phyloP scores from a whole-genome alignment of 2,329 filamentous ascomycete genomes.

The Verticillium dahliae region DNA sequence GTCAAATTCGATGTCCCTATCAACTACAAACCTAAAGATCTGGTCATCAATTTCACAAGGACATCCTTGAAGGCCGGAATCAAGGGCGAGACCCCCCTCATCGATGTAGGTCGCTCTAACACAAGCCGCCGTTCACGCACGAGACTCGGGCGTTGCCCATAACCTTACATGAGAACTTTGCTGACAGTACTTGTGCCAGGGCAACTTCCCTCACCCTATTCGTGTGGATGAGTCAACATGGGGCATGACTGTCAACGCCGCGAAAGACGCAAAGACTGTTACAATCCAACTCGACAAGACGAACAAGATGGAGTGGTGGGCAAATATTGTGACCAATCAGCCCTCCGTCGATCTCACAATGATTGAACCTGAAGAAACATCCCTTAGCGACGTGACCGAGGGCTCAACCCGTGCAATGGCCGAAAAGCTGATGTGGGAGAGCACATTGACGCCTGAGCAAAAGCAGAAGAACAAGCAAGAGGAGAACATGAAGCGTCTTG shows the following conservation, averaged over 20 bases:
- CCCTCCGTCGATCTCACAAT: conserved; percentile 93
- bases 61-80: conserved; percentile 70
- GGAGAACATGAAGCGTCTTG: conserved; percentile 87
- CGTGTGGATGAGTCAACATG: conserved; percentile 85
- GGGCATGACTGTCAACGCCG: conserved; percentile 69
- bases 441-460: conserved; percentile 83
- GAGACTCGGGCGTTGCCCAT: too few species aligned
- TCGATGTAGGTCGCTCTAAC: conserved; percentile 36
- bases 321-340: conserved; percentile 78
- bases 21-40: conserved; percentile 77
- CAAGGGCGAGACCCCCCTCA: conserved; percentile 81
- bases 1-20: conserved; percentile 70
- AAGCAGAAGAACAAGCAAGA: conserved; percentile 93
- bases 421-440: conserved; percentile 99
- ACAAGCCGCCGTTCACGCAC: too few species aligned
- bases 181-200: too few species aligned
- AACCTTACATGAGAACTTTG: too few species aligned
- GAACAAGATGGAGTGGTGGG: conserved; percentile 99
- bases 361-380: conserved; percentile 89
- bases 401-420: conserved; percentile 95
- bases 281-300: conserved; percentile 88
- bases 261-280: conserved; percentile 56
- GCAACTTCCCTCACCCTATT: conserved; percentile 65
- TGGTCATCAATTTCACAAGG: conserved; percentile 79
- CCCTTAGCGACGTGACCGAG: conserved; percentile 76